Base-by-base conservation (phyloP, 306 rosid genomes). In the Rosa lucieae region DNA sequence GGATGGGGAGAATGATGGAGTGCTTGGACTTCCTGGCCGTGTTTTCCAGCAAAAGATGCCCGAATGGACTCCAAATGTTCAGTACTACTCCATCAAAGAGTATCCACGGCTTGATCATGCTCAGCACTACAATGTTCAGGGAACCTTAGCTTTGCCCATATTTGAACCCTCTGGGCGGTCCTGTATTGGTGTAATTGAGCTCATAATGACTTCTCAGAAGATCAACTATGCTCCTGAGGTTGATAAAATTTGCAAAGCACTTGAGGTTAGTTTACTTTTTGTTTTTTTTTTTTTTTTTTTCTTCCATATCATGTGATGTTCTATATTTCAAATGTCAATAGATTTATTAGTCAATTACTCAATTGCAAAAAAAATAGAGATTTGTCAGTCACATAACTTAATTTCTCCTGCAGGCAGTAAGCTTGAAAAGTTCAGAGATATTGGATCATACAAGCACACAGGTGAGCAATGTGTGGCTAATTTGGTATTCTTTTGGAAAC, bases 41-140 rank as follows among this genome's bases (percentile, higher is more conserved):
- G 97, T 94, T 80, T 94, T 89, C 77, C 90, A 62, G 85, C 90
- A 87, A 43, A 94, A 87, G 42, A 67, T 92, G 77, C 97, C 97
- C 0, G 98, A 94, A 78, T 96, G 99, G 99, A 90, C 89, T 76
- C 98, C 98, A 6, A 81, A 94, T 89, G 98, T 94, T 84, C 97
- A 90, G 85, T 94, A 85, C 69, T 94, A 92, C 79, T 85, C 97
- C 44, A 78, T 78, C 80, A 86, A 67, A 75, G 98, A 94, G 87
- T 94, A 94, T 82, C 88, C 92, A 2, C 88, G 98, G 39, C 84
- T 84, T 65, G 86, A 86, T 73, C 91, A 94, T 35, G 98, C 98
- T 67, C 89, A 86, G 77, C 82, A 84, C 77, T 90, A 84, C 82
- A 88, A 94, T 86, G 98, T 94, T 73, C 93, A 87, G 35, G 98